Conservation (phyloP, 352 stramenopile species). For the Phytopythium cucurbitacearum region DNA sequence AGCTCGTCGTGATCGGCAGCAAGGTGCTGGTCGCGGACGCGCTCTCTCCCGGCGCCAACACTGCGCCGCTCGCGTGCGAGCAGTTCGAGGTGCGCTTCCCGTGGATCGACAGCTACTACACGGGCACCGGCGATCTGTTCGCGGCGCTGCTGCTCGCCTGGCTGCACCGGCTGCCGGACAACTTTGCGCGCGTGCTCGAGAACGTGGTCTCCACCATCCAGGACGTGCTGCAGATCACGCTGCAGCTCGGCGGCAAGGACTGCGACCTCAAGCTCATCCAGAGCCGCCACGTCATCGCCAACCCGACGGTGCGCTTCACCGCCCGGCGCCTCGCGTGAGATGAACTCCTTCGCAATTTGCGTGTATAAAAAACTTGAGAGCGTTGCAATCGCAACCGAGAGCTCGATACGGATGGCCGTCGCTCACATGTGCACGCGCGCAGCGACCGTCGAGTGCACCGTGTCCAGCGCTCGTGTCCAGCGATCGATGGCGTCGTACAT, state of each 20-base stretch:
- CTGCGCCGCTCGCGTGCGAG: slow-evolving; percentile 31
- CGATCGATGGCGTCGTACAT: slow-evolving; percentile 65
- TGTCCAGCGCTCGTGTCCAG: slow-evolving; percentile 51
- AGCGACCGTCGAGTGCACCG: slow-evolving; percentile 40
- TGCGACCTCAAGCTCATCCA: slow-evolving; percentile 85
- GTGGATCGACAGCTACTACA: slow-evolving; percentile 81
- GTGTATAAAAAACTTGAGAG: not conserved
- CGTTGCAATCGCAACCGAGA: not conserved
- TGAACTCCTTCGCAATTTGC: not conserved
- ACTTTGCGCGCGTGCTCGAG: slow-evolving; percentile 70
- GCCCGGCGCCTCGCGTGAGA: slow-evolving; percentile 30
- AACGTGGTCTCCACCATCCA: slow-evolving; percentile 80
- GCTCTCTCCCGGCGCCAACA: not conserved
- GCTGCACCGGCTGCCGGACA: slow-evolving; percentile 52
- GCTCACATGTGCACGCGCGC: slow-evolving; percentile 25
- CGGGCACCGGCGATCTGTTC: slow-evolving; percentile 79
- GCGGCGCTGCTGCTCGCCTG: slow-evolving; percentile 77
- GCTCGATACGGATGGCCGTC: not conserved
- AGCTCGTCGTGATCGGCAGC: slow-evolving; percentile 71
- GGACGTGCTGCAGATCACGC: slow-evolving; percentile 67
- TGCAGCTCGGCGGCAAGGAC: slow-evolving; percentile 53
- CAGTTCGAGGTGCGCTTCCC: slow-evolving; percentile 80
- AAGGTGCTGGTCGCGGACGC: slow-evolving; percentile 17
- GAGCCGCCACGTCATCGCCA: slow-evolving; percentile 65
- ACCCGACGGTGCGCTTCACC: slow-evolving; percentile 41